Evolutionary conservation across 2,329 filamentous ascomycete species (phyloP).

Genomic region (Cercospora sojina): DNA sequence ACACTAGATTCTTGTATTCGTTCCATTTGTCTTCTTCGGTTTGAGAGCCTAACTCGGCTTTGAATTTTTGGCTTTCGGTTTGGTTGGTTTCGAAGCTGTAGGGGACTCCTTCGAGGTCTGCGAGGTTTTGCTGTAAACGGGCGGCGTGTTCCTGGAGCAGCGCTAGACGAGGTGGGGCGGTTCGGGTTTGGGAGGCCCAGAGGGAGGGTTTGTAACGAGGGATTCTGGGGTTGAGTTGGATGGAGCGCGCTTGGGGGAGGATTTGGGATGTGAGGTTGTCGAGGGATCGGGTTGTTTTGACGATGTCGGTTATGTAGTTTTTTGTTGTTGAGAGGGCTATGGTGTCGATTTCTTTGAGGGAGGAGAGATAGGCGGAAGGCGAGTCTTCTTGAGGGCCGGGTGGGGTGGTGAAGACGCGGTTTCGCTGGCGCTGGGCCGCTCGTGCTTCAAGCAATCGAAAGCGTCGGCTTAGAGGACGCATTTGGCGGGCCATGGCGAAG

Average conservation of each 20-base stretch:
- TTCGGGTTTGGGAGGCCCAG: slow-evolving; percentile 2
- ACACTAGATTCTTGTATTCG: not conserved
- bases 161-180: not conserved
- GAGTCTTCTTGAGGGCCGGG: not conserved
- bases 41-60: not conserved
- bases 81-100: slow-evolving; percentile 1
- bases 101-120: slow-evolving; percentile 4
- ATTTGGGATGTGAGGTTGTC: not conserved
- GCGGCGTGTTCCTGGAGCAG: not conserved
- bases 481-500: slow-evolving; percentile 9
- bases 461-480: slow-evolving; percentile 10
- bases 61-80: not conserved
- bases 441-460: slow-evolving; percentile 1
- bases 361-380: not conserved
- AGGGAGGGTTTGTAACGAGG: slow-evolving; percentile 7
- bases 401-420: not conserved
- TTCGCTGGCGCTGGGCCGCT: not conserved
- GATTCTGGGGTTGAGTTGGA: slow-evolving; percentile 12
- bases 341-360: slow-evolving; percentile 15
- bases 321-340: slow-evolving; percentile 12
- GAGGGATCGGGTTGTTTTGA: not conserved
- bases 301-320: not conserved
- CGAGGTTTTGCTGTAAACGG: slow-evolving; percentile 6
- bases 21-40: not conserved
- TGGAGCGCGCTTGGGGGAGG: not conserved